Base-by-base conservation (phyloP, 768 basidiomycete genomes). In the Rossbeevera mucosa region DNA sequence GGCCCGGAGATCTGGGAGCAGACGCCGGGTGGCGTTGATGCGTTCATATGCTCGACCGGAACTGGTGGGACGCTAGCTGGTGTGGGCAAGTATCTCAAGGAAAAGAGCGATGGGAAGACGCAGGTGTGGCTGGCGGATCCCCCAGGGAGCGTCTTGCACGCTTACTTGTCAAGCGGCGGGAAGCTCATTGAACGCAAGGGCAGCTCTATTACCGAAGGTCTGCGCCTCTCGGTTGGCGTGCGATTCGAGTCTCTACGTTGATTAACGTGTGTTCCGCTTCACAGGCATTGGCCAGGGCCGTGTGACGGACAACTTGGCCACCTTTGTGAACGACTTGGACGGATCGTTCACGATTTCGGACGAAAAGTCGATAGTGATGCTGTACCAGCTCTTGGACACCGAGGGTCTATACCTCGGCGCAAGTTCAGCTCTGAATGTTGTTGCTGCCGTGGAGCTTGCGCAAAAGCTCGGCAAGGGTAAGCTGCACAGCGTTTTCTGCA, bases 1-100 rank as follows among this genome's bases (percentile, higher is more conserved):
- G 96, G 95, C 1, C 96, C 96, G 0, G 96, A 99, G 71, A 94
- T 99, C 48, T 96, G 92, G 92, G 81, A 82, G 48, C 95, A 98
- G 68, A 92, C 84, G 2, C 60, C 75, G 31, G 92, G 91, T 2
- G 73, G 78, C 13, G 53, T 97, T 2, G 88, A 96, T 63, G 96
- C 78, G n/a, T 99, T 99, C 72, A 80, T 91, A 50, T 97, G 94
- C 65, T 72, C 92, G 20, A 97, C 96, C 0, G 96, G 96, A 0
- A 99, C 96, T 0, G 96, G 95, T 5, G 96, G 96, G 0, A 97
- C 95, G 0, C 74, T 99, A 16, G 94, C 95, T 7, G 96, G 96
- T 29, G 81, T 82, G 2, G 91, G 94, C 9, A 82, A 80, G 60
- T 90, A 79, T 64, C 67, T 99, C 66, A 88, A 87, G 69, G 92